Base-by-base conservation (phyloP, 257 asterid species). In the Phtheirospermum japonicum region DNA sequence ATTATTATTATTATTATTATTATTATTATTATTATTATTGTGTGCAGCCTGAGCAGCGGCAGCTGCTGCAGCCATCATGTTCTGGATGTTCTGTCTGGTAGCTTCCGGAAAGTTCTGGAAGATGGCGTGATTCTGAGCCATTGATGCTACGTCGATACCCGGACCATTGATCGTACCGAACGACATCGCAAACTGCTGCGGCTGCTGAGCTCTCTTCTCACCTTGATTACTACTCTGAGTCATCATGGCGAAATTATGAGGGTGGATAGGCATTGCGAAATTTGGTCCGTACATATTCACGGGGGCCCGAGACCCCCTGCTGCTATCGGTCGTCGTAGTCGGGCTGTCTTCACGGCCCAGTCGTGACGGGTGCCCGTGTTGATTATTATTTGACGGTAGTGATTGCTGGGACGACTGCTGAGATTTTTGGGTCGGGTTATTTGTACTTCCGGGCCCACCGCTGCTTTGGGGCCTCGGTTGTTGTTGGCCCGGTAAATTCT, bases 41-140 rank as follows among this genome's bases (percentile, higher is more conserved):
- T 39, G 46, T 10, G 46, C 46, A 39, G 16, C 46, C 46, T 39
- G 46, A 39, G 46, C 3, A 39, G 16, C 46, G 9, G 14, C 46
- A 34, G 2, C 39, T 7, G 43, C 43, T n/a, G n/a, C n/a, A 39
- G 46, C 14, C 0, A 39, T 39, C 46, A 39, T 23, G 28, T 23
- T 48, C 28, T 48, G 54, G 54, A 48, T 48, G 54, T 48, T 16
- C 19, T 48, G 54, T 48, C 28, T 17, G 28, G 54, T 48, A 19
- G 54, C 54, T 48, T 48, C 54, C 2, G 54, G 54, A 48, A 48
- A 19, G 19, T 9, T 48, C 54, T 48, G 54, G 54, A 48, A 48
- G 28, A 48, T 17, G 10, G 54, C 54, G 5, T 14, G 54, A 18
- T 48, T 48, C 5, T 48, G 53, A n/a, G 12, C 50, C 18, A 13